Evolutionary conservation across 2,329 filamentous ascomycete species (phyloP), one percentile per base, ranked within the genome.

Genomic region (Lachnellula arida): DNA sequence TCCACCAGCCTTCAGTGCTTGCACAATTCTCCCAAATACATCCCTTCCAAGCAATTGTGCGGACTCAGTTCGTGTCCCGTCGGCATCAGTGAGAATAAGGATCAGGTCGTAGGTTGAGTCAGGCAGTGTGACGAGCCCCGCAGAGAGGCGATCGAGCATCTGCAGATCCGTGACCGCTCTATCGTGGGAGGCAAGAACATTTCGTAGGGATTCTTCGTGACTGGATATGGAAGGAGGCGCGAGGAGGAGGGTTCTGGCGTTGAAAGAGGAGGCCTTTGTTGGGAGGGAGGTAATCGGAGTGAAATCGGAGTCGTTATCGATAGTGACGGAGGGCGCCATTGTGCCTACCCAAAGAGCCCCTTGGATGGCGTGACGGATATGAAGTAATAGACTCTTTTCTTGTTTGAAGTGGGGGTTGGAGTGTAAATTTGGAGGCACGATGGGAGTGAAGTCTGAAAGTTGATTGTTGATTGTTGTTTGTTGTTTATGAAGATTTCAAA

Each of bases 91-190:
- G 60, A 97, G 85, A 53, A 99, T 81, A 48, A 97, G 81, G 44
- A 97, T 82, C 44, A 88, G 75, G 71, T 95, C 89, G 77, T 99
- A 99, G 53, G 89, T 88, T 49, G 82, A 76, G 53, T 81, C 65
- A 1, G 92, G 88, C 0, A 99, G 84, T 7, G 85, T 78, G 55
- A 94, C 89, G 39, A 96, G 79, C 59, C 91, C 91, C 37, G 89
- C 82, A 2, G 89, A 85, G 42, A 99, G 82, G 51, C 94, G 90
- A 75, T 99, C 94, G 59, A 99, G 88, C 94, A 99, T 99, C 73
- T 97, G 94, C 52, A 99, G 80, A 70, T 99, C 94, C 60, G 91
- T 93, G 46, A 81, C 78, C 61, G 80, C 76, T 69, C 91, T 87
- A 72, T 94, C 85, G 75, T 90, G 85, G 55, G 84, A 77, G 57